Evolutionary conservation across 148 eudicot genomes (phyloP), one percentile per base, ranked within the genome.

Genomic region (Persicaria tinctoria): DNA sequence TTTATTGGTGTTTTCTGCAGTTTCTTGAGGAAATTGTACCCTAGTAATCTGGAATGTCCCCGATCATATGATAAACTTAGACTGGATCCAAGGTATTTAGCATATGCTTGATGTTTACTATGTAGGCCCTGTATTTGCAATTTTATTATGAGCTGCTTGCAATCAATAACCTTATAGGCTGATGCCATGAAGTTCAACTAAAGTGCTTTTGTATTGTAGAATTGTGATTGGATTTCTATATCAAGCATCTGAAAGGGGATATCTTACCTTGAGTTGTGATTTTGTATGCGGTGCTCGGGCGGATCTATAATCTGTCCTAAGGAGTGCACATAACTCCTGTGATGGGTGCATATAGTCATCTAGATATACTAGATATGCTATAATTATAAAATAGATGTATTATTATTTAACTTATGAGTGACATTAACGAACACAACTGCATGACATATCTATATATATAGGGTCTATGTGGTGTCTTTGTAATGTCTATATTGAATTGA

Each of bases 51-150:
- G 38, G 93, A 92, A 73, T 95, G 98, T 51, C 98, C 98, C 32
- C 97, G 93, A 47, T 92, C 97, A 49, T 92, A 95, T 81, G 97
- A 95, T 82, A 95, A 90, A 78, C 70, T 92, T 70, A 89, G 96
- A 64, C 80, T 92, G 77, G 84, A 92, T 74, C 96, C 98, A 46
- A 89, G 98, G 98, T 95, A 87, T 74, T 66, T 66, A 44, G 4
- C 48, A 66, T 46, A 41, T 63, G 0, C 9, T 9, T 63, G 46
- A 27, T 27, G 68, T 9, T 63, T 63, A 63, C 68, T 10, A 32
- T 18, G 18, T 60, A 60, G 13, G 4, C 7, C 60, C 17, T 60
- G 9, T 14, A 16, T n/a, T 60, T 9, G 12, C 47, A 16, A 66
- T 14, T 32, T 63, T 14, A 32, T 63, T 14, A 63, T 38, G 13